These are phyloP conservation scores for Wickerhamiella dianesei DNA, from an alignment of 805 yeast species.

Conservation along the genomic window DNA sequence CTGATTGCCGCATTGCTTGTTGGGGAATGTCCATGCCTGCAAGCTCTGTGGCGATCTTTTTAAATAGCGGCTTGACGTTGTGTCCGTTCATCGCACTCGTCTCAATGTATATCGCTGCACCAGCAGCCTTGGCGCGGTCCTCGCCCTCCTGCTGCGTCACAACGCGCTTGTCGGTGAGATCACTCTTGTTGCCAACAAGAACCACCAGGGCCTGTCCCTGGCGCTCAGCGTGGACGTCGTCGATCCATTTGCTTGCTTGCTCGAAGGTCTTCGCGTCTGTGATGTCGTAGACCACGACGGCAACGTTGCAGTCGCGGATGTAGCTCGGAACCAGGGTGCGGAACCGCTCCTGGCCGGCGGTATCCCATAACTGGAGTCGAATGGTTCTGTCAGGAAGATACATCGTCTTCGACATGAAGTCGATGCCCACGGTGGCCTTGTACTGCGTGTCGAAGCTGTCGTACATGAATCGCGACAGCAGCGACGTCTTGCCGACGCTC, in stretches of 20 bases:
- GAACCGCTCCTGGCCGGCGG: conserved; percentile 95
- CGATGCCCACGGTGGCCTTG: conserved; percentile 91
- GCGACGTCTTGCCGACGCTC: conserved; percentile 92
- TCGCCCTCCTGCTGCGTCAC: conserved; percentile 87
- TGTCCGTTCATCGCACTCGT: conserved; percentile 92
- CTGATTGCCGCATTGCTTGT: conserved; percentile 14
- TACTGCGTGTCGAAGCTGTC: conserved; percentile 94
- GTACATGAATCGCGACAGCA: conserved; percentile 95
- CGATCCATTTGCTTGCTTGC: conserved; percentile 80
- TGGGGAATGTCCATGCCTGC: conserved; percentile 56
- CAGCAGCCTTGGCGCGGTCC: conserved; percentile 42
- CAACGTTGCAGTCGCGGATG: conserved; percentile 93
- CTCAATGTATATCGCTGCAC: conserved; percentile 71
- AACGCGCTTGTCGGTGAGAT: conserved; percentile 67
- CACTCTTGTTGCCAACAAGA: conserved; percentile 86
- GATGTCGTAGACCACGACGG: conserved; percentile 89
- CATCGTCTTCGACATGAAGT: conserved; percentile 87
- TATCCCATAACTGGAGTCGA: conserved; percentile 91
- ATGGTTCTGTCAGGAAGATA: conserved; percentile 92
- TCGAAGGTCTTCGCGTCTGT: conserved; percentile 72
- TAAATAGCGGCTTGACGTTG: conserved; percentile 79
- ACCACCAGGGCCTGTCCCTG: conserved; percentile 81
- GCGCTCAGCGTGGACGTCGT: conserved; percentile 85
- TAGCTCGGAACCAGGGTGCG: conserved; percentile 89
- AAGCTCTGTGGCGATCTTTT: conserved; percentile 76